These are phyloP conservation scores for Prunus davidiana DNA, from an alignment of 306 rosid species.

Conservation along the genomic window DNA sequence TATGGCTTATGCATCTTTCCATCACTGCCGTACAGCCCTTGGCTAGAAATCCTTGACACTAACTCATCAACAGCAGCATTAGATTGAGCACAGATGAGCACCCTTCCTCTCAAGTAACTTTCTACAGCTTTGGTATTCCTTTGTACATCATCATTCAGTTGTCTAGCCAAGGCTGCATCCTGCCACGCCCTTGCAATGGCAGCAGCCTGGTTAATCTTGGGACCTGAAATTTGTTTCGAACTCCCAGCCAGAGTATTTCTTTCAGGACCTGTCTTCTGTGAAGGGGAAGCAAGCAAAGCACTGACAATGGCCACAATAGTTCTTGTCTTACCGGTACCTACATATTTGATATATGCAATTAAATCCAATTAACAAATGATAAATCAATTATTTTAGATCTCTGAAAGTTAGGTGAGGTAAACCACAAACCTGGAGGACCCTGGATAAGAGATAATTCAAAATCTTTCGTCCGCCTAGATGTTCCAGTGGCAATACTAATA, in stretches of 20 bases:
- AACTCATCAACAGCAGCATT: conserved; percentile 98
- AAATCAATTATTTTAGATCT: conserved; percentile 15
- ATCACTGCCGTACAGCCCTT: conserved; percentile 70
- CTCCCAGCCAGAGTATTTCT: conserved; percentile 31
- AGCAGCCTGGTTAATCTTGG: conserved; percentile 53
- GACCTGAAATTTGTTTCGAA: conserved; percentile 34
- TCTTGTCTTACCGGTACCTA: conserved; percentile 96
- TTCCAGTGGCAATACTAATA: conserved; percentile 58
- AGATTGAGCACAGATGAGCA: conserved; percentile 97
- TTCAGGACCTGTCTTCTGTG: conserved; percentile 33
- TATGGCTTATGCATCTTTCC: conserved; percentile 88
- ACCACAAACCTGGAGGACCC: conserved; percentile 93
- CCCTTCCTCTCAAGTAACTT: conserved; percentile 55
- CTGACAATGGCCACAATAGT: conserved; percentile 95
- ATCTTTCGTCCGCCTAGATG: conserved; percentile 41
- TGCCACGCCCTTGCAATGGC: conserved; percentile 97
- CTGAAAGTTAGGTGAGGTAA: conserved; percentile 16
- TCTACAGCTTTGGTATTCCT: conserved; percentile 45
- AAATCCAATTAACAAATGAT: conserved; percentile 23
- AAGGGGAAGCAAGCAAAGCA: conserved; percentile 67
- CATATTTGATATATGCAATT: conserved; percentile 22
- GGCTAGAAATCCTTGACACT: conserved; percentile 82
- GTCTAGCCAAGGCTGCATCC: conserved; percentile 93
- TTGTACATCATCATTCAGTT: conserved; percentile 54
- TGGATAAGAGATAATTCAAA: conserved; percentile 82